Base-by-base conservation (phyloP, 164 flowering plant genomes). In the Amborella trichopoda region DNA sequence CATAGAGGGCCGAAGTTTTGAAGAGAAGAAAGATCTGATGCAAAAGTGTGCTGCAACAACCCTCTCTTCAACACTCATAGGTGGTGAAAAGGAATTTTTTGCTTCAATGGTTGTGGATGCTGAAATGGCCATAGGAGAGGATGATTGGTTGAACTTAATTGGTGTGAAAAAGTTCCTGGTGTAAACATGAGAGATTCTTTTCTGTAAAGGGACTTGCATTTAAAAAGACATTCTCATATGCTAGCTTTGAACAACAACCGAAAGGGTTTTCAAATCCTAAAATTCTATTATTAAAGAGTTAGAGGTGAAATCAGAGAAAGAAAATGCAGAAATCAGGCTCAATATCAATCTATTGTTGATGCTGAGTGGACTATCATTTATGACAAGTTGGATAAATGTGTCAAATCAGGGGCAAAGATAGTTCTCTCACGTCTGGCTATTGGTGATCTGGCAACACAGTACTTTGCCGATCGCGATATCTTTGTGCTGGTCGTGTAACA, bases 341-440 rank as follows among this genome's bases (percentile, higher is more conserved):
- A 93, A 58, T 93, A 93, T 64, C 96, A 93, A 58, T 88, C 96
- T 27, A 93, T 93, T 68, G 99, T 88, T 61, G 97, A 93, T 76
- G 99, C 99, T 14, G 99, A 93, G 62, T 93, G 99, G 99, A 93
- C 88, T 68, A 93, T 93, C 50, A 93, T 93, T 40, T 93, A 93
- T 61, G 99, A 93, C 55, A 93, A 93, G 53, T 64, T 93, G 72
- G 99, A 88, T 57, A 93, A 88, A 70, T 93, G 99, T 69, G 95
- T 71, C 9, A 68, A 76, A 58, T 76, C 94, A 73, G 99, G 97
- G 21, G 97, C 97, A 34, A 93, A 83, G 66, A 77, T 93, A 50
- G 82, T 93, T 49, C 81, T 93, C 58, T 93, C 99, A 52, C 73
- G 99, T 23, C 59, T 93, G 49, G 95, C 99, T 40, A 85, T 93